A percentile compares a stretch with the other conserved stretches of the same genome.
Evolutionary conservation across 768 basidiomycete species (phyloP).

Genomic region (Rhizopogon vesiculosus): DNA sequence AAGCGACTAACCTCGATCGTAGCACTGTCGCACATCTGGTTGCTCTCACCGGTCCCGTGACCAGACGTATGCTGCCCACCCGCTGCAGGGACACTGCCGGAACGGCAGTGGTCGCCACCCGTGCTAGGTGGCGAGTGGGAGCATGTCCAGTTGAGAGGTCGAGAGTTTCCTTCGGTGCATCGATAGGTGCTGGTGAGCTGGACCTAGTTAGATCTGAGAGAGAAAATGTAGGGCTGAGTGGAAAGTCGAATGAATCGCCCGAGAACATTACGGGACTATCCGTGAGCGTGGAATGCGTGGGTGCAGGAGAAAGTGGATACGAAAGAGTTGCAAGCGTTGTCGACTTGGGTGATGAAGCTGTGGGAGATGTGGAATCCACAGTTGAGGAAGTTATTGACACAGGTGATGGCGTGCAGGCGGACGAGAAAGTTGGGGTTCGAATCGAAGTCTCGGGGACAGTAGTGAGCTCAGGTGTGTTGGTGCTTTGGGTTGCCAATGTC

Average conservation of each 20-base stretch:
- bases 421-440: slow-evolving; percentile 5
- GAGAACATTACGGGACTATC: slow-evolving; percentile 25
- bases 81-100: slow-evolving; percentile 87
- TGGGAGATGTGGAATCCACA: slow-evolving; percentile 16
- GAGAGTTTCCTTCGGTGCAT: slow-evolving; percentile 19
- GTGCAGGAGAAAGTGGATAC: slow-evolving; percentile 36
- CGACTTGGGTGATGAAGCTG: slow-evolving; percentile 19
- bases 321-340: slow-evolving; percentile 28
- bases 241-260: slow-evolving; percentile 25
- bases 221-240: slow-evolving; percentile 33
- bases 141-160: slow-evolving; percentile 35
- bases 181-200: slow-evolving; percentile 21
- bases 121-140: slow-evolving; percentile 97
- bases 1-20: slow-evolving; percentile 31
- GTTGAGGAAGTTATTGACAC: slow-evolving; percentile 18
- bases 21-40: slow-evolving; percentile 12
- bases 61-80: slow-evolving; percentile 53
- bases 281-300: slow-evolving; percentile 36
- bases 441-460: slow-evolving; percentile 10
- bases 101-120: slow-evolving; percentile 79
- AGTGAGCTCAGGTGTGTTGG: slow-evolving; percentile 19
- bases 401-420: slow-evolving; percentile 19
- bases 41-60: slow-evolving; percentile 19
- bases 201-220: slow-evolving; percentile 32
- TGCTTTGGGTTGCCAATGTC: slow-evolving; percentile 60